Evolutionary conservation across 257 asterid species (phyloP).

Genomic region (Ligustrum vulgare): DNA sequence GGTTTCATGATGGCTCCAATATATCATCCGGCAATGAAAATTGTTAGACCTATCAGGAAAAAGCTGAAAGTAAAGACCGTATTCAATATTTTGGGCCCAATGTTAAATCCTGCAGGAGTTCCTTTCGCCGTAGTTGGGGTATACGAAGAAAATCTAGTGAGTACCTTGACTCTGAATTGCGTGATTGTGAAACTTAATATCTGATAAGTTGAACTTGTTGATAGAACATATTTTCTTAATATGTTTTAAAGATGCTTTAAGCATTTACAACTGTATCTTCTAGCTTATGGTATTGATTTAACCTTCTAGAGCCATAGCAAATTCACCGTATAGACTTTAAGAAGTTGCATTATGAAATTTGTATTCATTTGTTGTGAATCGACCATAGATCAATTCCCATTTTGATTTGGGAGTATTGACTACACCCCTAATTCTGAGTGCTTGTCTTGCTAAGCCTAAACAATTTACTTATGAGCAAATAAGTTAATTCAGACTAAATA

Average conservation of each 20-base stretch:
- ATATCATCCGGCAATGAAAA: conserved; percentile 86
- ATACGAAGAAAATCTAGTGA: conserved; percentile 65
- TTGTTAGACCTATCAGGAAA: conserved; percentile 72
- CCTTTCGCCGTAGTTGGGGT: conserved; percentile 84
- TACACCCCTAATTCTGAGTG: not conserved
- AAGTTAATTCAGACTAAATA: not conserved
- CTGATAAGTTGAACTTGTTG: not conserved
- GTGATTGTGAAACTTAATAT: not conserved
- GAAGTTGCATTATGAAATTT: not conserved
- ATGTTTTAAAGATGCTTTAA: not conserved
- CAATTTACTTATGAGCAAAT: not conserved
- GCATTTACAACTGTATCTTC: not conserved
- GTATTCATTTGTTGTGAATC: too few species aligned
- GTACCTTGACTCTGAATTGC: conserved; percentile 1
- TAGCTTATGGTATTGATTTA: not conserved
- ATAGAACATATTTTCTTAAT: not conserved
- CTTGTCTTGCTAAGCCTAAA: not conserved
- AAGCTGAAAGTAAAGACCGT: conserved; percentile 77
- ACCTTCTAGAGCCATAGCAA: not conserved
- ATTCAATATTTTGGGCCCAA: conserved; percentile 76
- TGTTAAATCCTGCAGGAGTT: conserved; percentile 82
- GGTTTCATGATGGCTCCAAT: conserved; percentile 91
- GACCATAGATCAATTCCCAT: too few species aligned
- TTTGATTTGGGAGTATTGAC: too few species aligned
- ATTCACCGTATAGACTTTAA: not conserved